Base-by-base conservation (phyloP, 2,329 filamentous ascomycete genomes). In the Aspergillus novofumigatus region DNA sequence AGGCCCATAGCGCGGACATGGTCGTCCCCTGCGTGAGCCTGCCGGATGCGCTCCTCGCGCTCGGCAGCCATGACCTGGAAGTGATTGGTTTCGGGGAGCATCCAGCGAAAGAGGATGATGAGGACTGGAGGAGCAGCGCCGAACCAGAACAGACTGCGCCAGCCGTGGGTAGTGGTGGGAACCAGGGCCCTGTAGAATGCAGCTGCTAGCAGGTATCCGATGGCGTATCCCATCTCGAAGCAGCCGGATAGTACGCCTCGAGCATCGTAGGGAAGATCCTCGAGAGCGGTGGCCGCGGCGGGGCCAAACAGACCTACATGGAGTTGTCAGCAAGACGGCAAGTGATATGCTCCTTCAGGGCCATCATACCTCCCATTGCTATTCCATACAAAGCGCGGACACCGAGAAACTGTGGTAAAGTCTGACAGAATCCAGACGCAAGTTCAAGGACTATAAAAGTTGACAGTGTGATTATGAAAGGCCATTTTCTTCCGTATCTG, bases 21-120 rank as follows among this genome's bases (percentile, higher is more conserved):
- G 55, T 72, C 57, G 54, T 3, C 64, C 66, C 20, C 70, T 72
- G 41, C 68, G 64, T 3, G 60, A 41, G 14, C 64, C 66, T 0
- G 71, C 62, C 23, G 71, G 67, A 17, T 78, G 62, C 3, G 75
- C 20, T 58, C 63, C 29, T 66, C 64, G 6, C 64, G 62, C 41
- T 64, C 62, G 2, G 62, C 62, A 42, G 64, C 61, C 56, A 66
- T 65, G 10, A 63, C 63, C 38, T 63, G 80, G 72, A 88, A 93
- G 2, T 85, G 82, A 29, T 87, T 77, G 0, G 90, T 94, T 75
- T 94, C 91, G 14, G 89, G 87, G 0, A 94, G 80, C 69, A 81
- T 83, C 32, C 91, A 78, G 26, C 90, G 86, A 78, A 88, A 90
- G 51, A 84, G 64, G 67, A 94, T 94, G 74, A 75, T 72, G 10